Base-by-base conservation (phyloP, 106 monocot species). In the Acanthochlamys bracteata region DNA sequence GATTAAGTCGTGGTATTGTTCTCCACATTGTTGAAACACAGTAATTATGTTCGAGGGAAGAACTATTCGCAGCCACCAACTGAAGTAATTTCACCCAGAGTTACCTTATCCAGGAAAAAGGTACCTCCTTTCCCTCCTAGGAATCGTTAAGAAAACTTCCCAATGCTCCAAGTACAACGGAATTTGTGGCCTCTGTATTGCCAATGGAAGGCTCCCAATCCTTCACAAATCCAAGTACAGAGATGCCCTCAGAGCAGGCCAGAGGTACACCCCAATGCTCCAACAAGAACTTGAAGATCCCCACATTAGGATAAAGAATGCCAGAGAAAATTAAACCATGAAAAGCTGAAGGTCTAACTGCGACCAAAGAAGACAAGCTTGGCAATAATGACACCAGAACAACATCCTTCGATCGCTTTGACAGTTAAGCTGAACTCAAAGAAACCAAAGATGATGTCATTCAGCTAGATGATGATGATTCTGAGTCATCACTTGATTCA, bases 21-120 rank as follows among this genome's bases (percentile, higher is more conserved):
- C 86, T 99, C 52, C 83, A 92, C 11, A 92, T 99, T 24, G 58
- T 80, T 39, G 92, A 99, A 46, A 89, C 61, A 82, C 81, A 39
- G 92, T 98, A 63, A 98, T 88, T 39, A 98, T 98, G 96, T 98
- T 73, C 77, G 96, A 51, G 96, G 96, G 49, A 98, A 91, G 70
- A 98, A 98, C 67, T 98, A 98, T 76, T 76, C 81, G 10, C 98
- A 99, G 71, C 98, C 98, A 43, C 98, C 92, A 33, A 85, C 89
- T 42, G 98, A 99, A 60, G 86, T 99, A 14, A 99, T 99, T 92
- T 99, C 98, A 15, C 98, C 98, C 10, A 99, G 65, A 71, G 69
- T 81, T 69, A 83, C 92, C 20, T 85, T 99, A 53, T 69, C 96
- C 20, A 80, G 87, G 71, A 90, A 83, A 61, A 96, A 96, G 95